Base-by-base conservation (phyloP, 1,284 basidiomycete genomes). In the Trichosporon asahii region DNA sequence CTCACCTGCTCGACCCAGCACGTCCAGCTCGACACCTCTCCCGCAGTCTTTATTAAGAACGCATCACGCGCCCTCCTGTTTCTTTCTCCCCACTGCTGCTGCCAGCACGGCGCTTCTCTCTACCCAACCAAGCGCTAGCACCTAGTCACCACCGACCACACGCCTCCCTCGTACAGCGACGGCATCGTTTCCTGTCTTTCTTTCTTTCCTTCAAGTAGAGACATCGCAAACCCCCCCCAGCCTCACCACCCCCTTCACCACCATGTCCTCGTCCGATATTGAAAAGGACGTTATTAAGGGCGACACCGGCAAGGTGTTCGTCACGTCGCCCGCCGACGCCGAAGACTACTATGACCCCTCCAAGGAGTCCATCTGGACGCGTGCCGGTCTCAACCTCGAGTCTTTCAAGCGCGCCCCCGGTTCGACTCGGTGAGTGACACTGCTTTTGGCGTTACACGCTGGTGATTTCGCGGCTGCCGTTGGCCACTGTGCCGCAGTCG, bases 351-450 rank as follows among this genome's bases (percentile, higher is more conserved):
- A 85, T 70, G 83, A 85, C 72, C 84, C 85, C 7, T 74, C 72
- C 31, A 75, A 82, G 70, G 85, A 85, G 76, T 76, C 72, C 11
- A 65, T 75, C 49, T 72, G 70, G 73, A 85, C 85, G 1, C 77
- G 84, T 5, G 71, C 80, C 8, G 85, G 85, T 66, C 73, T 85
- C 66, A 83, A 70, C 63, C 66, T 74, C 18, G 81, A 84, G 73
- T 82, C 79, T 21, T 85, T 83, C 80, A 84, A 83, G 75, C 79
- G 78, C n/a, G 85, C 85, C 18, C 85, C 85, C 0, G 84, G 83
- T 31, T 68, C 77, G 3, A 83, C 82, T 23, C 68, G 69, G 77
- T 77, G 65, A 71, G 78, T 75, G 15, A 11, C n/a, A n/a, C 21
- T 21, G 15, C 9, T 23, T 21, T 14, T 3, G 9, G 49, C 49